Base-by-base conservation (phyloP, 495 filamentous ascomycete genomes). In the Pseudoneurospora amorphoporcata region DNA sequence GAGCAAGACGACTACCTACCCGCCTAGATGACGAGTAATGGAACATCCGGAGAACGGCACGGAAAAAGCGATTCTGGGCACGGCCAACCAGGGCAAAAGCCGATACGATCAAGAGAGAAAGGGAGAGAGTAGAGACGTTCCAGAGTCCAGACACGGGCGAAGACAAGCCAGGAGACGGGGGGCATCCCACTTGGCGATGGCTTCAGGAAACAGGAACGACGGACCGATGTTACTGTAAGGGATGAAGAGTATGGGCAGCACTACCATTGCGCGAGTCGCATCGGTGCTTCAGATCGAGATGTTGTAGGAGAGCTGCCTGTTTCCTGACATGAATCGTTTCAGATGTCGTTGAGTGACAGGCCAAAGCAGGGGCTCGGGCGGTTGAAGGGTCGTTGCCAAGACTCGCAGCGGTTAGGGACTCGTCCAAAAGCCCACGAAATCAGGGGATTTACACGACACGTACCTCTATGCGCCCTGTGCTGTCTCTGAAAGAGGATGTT, bases 251-350 rank as follows among this genome's bases (percentile, higher is more conserved):
- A 9, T 7, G 23, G 23, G 53, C 23, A 61, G 23, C 53, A 61
- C 53, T 61, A 61, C 53, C 53, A 61, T 32, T 61, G 23, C 53
- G 53, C 53, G 53, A 61, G 23, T 61, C 53, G 53, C 23, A 32
- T 32, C 23, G 23, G 53, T 35, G 45, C 70, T 68, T 39, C 70
- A 72, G n/a, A 65, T 61, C 72, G 72, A 76, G 73, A 70, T 35
- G 72, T 72, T 41, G 73, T 70, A 42, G 68, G 74, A 70, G 81
- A 82, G 79, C 72, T 70, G 70, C 73, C 53, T 69, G 74, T 82
- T 78, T 78, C 77, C 78, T 75, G 76, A 83, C 82, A 74, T 65
- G 71, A 79, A 76, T 74, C 71, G 82, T 84, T 84, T 84, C 79
- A 83, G 78, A 77, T 75, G 73, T 76, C 73, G 81, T 81, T 77